A percentile compares a stretch with the other conserved stretches of the same genome.
Evolutionary conservation across 208 protist species (phyloP).

Genomic region (Naegleria lovaniensis): DNA sequence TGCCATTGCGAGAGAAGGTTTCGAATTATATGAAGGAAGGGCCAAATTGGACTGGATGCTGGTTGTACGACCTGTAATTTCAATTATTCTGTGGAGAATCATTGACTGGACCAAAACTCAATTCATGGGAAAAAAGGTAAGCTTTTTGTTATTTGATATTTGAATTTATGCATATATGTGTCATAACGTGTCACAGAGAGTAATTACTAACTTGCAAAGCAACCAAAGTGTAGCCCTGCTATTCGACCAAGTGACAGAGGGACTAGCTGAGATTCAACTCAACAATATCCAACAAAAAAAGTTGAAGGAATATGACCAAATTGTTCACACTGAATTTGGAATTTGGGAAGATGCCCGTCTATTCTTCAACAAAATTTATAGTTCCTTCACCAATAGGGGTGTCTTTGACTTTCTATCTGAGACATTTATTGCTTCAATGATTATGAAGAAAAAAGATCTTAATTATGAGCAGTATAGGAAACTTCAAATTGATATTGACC

Average conservation of each 20-base stretch:
- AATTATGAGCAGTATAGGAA: conserved; percentile 27
- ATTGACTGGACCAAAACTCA: conserved; percentile 7
- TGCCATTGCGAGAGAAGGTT: conserved; percentile 8
- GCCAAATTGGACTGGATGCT: not conserved
- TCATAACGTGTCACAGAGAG: not conserved
- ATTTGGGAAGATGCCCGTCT: not conserved
- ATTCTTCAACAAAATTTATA: conserved; percentile 10
- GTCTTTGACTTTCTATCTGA: conserved; percentile 29
- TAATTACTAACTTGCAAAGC: not conserved
- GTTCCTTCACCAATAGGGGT: not conserved
- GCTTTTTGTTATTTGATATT: not conserved
- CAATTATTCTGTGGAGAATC: not conserved
- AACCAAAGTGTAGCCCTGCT: not conserved
- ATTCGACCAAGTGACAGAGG: not conserved
- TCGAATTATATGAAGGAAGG: conserved; percentile 10
- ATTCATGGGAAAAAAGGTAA: not conserved
- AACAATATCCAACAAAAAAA: conserved; percentile 24
- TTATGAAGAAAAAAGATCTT: conserved; percentile 29
- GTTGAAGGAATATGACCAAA: conserved; percentile 14
- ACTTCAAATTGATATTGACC: conserved; percentile 31
- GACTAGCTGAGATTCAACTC: conserved; percentile 17
- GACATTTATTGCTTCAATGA: not conserved
- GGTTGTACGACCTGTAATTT: not conserved
- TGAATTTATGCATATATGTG: not conserved
- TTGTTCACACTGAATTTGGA: not conserved